Percentiles rank a stretch among this genome's conserved stretches.
Evolutionary conservation across 345 rosid genomes (phyloP).

Genomic region (Balakata baccata): DNA sequence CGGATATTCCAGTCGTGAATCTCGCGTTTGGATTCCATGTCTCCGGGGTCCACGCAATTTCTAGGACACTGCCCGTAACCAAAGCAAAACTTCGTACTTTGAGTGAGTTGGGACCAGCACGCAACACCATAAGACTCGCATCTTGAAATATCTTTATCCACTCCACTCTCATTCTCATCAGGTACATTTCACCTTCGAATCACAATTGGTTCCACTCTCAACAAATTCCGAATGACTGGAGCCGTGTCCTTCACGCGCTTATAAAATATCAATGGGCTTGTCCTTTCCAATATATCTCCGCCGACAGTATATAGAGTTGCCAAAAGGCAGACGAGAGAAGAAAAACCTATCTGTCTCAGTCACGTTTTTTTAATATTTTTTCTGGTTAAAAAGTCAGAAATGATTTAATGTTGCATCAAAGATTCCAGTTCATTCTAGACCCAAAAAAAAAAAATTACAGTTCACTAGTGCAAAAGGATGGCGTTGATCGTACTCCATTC

Average conservation of each 20-base stretch:
- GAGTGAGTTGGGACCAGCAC: conserved; percentile 10
- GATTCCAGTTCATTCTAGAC: conserved; percentile 41
- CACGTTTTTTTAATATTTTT: background rate
- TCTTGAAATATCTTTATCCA: background rate
- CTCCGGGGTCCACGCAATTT: conserved; percentile 10
- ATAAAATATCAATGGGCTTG: background rate
- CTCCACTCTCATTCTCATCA: background rate
- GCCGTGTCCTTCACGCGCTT: background rate
- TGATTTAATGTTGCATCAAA: conserved; percentile 14
- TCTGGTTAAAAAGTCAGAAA: conserved; percentile 1
- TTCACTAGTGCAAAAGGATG: conserved; percentile 23
- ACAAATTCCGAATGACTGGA: background rate
- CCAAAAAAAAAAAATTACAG: no score
- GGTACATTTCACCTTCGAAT: background rate
- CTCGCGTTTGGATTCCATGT: conserved; percentile 1
- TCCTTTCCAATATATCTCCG: conserved; percentile 23
- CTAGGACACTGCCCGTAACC: conserved; percentile 5
- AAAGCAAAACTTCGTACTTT: background rate
- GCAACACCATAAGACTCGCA: conserved; percentile 15
- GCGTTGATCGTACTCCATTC: conserved; percentile 47
- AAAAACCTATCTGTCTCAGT: background rate
- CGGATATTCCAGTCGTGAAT: background rate
- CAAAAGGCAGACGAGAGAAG: conserved; percentile 1
- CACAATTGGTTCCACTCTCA: background rate
- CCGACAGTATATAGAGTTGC: conserved; percentile 29